Percentiles rank a stretch among this genome's conserved stretches.
Evolutionary conservation across 1,284 basidiomycete species (phyloP).

Genomic region (Ganoderma boninense): DNA sequence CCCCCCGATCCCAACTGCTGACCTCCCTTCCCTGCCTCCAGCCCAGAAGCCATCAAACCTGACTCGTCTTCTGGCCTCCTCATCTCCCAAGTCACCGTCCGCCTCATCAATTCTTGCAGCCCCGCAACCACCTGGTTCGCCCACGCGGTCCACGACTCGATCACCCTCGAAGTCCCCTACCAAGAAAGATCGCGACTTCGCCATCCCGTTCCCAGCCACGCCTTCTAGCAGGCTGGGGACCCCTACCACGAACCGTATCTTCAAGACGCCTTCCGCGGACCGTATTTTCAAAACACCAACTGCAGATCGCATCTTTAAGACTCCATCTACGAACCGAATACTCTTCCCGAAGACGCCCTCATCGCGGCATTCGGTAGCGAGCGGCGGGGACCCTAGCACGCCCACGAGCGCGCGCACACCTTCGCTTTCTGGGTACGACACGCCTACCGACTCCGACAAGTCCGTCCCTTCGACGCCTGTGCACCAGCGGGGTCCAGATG

Average conservation of each 20-base stretch:
- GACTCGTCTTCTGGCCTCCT: conserved; percentile 72
- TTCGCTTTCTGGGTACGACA: conserved; percentile 37
- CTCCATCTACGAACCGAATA: conserved; percentile 49
- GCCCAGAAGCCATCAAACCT: conserved; percentile 68
- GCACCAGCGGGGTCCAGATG: conserved; percentile 63
- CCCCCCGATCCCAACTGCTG: conserved; percentile 70
- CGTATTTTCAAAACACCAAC: conserved; percentile 36
- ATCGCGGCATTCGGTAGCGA: conserved; percentile 35
- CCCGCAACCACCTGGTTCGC: conserved; percentile 51
- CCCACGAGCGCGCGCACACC: conserved; percentile 34
- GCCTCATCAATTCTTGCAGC: conserved; percentile 50
- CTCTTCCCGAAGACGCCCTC: conserved; percentile 53
- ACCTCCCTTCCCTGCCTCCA: conserved; percentile 64
- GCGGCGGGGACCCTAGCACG: conserved; percentile 29
- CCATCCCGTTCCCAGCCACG: conserved; percentile 60
- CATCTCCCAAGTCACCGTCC: conserved; percentile 67
- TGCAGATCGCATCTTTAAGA: conserved; percentile 19
- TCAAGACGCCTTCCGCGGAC: conserved; percentile 36
- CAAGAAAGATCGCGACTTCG: conserved; percentile 55
- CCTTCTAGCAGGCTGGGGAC: conserved; percentile 48
- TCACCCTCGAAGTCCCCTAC: conserved; percentile 52
- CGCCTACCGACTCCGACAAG: conserved; percentile 43
- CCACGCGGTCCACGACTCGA: conserved; percentile 43
- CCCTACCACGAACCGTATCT: conserved; percentile 42
- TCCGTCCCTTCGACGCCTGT: conserved; percentile 70